Percentiles rank a stretch among this genome's conserved stretches.
phyloP scores from a whole-genome alignment of 495 filamentous ascomycete genomes.

The Aspergillus nidulans region DNA sequence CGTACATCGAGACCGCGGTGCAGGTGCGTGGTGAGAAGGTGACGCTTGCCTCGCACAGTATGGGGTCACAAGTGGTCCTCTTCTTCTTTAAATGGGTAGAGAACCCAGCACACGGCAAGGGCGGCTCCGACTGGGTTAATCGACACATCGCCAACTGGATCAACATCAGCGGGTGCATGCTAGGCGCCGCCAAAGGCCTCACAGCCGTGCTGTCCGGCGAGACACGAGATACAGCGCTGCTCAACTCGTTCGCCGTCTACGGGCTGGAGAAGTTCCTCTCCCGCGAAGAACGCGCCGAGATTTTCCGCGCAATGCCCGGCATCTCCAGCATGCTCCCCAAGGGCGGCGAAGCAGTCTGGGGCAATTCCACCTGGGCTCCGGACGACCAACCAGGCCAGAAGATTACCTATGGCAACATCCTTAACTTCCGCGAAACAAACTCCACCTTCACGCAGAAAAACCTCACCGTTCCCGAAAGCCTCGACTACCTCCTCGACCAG shows the following conservation, averaged over 20 bases:
- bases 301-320: conserved; percentile 95
- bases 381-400: conserved; percentile 75
- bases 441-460: conserved; percentile 62
- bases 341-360: conserved; percentile 91
- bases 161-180: conserved; percentile 97
- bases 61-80: conserved; percentile 92
- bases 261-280: conserved; percentile 93
- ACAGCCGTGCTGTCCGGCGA: conserved; percentile 91
- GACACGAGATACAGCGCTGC: conserved; percentile 96
- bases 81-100: conserved; percentile 99
- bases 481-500: conserved; percentile 71
- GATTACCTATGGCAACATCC: conserved; percentile 70
- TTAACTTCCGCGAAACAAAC: conserved; percentile 77
- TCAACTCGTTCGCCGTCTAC: conserved; percentile 97
- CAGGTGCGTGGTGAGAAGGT: conserved; percentile 69
- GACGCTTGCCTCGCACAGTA: conserved; percentile 87
- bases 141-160: conserved; percentile 89
- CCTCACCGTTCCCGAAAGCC: conserved; percentile 70
- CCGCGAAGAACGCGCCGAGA: conserved; percentile 82
- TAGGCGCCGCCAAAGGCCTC: conserved; percentile 88
- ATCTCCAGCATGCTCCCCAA: conserved; percentile 97
- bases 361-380: conserved; percentile 81
- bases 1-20: conserved; percentile 80
- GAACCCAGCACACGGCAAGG: conserved; percentile 68
- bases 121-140: conserved; percentile 87